phyloP scores from a whole-genome alignment of 2,329 filamentous ascomycete genomes.

The Ascochyta viciae-villosae region DNA sequence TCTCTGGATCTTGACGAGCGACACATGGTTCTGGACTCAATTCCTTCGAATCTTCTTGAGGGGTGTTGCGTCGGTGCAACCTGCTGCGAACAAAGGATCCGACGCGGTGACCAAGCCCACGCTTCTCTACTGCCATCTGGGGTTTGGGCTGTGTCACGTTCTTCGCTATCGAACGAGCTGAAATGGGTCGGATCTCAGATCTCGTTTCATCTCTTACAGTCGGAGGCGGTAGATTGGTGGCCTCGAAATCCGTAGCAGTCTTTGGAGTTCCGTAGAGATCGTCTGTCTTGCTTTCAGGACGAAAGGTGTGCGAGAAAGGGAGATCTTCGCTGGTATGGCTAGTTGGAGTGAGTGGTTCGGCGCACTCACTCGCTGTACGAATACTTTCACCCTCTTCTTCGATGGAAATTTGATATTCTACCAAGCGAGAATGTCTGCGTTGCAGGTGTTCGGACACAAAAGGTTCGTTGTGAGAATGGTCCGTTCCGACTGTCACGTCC shows the following conservation, averaged over 20 bases:
- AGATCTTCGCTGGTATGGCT: conserved; percentile 44
- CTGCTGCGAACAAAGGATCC: conserved; percentile 44
- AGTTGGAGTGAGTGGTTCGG: conserved; percentile 49
- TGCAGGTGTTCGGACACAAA: conserved; percentile 29
- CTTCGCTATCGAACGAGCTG: conserved; percentile 12
- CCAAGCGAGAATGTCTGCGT: conserved; percentile 37
- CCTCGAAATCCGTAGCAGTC: conserved; percentile 6
- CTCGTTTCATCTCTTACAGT: background rate
- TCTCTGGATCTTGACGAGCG: background rate
- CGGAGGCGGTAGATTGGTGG: background rate
- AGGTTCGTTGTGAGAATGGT: conserved; percentile 27
- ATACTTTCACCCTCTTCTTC: conserved; percentile 51
- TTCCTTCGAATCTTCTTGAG: conserved; percentile 26
- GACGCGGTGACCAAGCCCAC: conserved; percentile 40
- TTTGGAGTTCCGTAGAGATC: conserved; percentile 27
- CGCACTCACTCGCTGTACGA: conserved; percentile 48
- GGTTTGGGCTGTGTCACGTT: conserved; percentile 7
- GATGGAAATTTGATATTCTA: conserved; percentile 40
- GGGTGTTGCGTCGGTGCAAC: conserved; percentile 34
- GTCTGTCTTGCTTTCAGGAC: conserved; percentile 35
- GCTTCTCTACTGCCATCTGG: conserved; percentile 32
- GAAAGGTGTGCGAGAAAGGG: conserved; percentile 39
- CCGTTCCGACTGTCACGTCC: conserved; percentile 25
- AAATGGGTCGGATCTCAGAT: background rate
- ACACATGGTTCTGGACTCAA: background rate